A percentile compares a stretch with the other conserved stretches of the same genome.
These are phyloP conservation scores for Immersiella caudata DNA, from an alignment of 495 filamentous ascomycete species.

Conservation along the genomic window DNA sequence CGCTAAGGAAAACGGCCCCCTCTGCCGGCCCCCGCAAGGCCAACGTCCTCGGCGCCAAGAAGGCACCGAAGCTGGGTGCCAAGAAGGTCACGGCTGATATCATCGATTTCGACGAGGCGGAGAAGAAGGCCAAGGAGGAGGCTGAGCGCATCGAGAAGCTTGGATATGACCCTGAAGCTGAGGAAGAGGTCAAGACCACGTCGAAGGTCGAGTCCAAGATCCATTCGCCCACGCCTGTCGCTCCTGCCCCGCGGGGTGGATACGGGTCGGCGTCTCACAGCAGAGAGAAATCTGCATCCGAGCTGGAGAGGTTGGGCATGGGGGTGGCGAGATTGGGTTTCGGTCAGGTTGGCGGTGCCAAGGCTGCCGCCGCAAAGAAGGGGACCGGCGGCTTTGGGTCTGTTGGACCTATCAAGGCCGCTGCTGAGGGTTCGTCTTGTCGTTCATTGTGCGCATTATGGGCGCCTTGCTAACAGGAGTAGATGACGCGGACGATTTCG, in stretches of 20 bases:
- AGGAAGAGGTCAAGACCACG: constrained; percentile 60
- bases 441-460: background rate
- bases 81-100: constrained; percentile 81
- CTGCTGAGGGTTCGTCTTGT: constrained; percentile 65
- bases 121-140: constrained; percentile 96
- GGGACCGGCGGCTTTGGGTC: constrained; percentile 86
- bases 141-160: constrained; percentile 94
- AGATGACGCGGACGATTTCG: constrained; percentile 72
- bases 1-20: constrained; percentile 70
- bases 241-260: constrained; percentile 56
- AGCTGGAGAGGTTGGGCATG: constrained; percentile 90
- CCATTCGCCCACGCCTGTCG: constrained; percentile 73
- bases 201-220: constrained; percentile 58
- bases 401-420: constrained; percentile 67
- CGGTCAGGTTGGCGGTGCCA: constrained; percentile 75
- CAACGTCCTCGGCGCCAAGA: constrained; percentile 88
- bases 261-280: constrained; percentile 62
- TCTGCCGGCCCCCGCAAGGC: constrained; percentile 69
- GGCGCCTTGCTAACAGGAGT: background rate
- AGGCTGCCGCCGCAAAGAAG: constrained; percentile 66
- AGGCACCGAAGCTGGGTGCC: constrained; percentile 89
- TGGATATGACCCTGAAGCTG: constrained; percentile 95
- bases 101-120: constrained; percentile 96
- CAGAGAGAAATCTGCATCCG: constrained; percentile 63
- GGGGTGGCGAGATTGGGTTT: constrained; percentile 86